A percentile compares a stretch with the other conserved stretches of the same genome.
Conservation (phyloP, 768 basidiomycete genomes). For the Lentinus brumalis region DNA sequence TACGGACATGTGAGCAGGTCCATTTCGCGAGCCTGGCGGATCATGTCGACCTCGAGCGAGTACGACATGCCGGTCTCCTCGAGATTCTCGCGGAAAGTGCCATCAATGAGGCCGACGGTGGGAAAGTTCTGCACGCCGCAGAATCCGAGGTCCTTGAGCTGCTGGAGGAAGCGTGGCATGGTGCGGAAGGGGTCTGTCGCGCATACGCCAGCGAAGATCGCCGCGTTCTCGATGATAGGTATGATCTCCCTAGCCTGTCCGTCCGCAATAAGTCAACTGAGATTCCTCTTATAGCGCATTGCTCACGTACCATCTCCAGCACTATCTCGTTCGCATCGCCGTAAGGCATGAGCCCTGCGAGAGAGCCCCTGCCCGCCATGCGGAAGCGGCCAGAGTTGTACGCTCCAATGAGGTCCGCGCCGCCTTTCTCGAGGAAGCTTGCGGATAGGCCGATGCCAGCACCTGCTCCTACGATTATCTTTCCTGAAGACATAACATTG, state of each 20-base stretch:
- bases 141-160: constrained; percentile 22
- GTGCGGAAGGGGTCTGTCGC: constrained; percentile 23
- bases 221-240: constrained; percentile 15
- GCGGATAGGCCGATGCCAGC: constrained; percentile 18
- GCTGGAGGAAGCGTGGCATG: constrained; percentile 22
- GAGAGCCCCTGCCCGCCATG: constrained; percentile 15
- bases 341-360: constrained; percentile 18
- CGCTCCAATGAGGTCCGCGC: constrained; percentile 14
- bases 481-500: constrained; percentile 5
- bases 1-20: constrained; percentile 23
- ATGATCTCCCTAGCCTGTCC: constrained; percentile 21
- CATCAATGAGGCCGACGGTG: constrained; percentile 25
- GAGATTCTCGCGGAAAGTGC: constrained; percentile 23
- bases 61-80: constrained; percentile 26
- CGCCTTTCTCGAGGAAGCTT: constrained; percentile 14
- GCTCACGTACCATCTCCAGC: constrained; percentile 12
- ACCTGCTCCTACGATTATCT: constrained; percentile 12
- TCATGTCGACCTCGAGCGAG: constrained; percentile 23
- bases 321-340: constrained; percentile 17
- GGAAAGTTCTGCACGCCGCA: constrained; percentile 28
- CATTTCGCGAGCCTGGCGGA: constrained; percentile 19
- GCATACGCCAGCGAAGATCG: constrained; percentile 23
- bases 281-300: neutral
- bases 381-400: constrained; percentile 18
- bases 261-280: no score